These are phyloP conservation scores for Lichina pygmaea DNA, from an alignment of 495 filamentous ascomycete genomes.

Conservation along the genomic window DNA sequence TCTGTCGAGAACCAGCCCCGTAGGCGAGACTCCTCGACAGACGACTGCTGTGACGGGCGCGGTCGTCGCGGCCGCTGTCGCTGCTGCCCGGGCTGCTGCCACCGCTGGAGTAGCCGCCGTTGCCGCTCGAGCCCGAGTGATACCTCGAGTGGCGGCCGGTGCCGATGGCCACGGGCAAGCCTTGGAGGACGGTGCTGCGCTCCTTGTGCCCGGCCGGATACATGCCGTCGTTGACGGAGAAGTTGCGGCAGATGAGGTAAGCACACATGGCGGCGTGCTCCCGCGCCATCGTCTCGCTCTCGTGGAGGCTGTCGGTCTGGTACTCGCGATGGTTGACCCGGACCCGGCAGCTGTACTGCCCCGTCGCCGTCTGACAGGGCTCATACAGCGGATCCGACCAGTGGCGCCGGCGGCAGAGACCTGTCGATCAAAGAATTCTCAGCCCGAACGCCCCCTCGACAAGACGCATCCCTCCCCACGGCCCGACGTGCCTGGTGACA, in stretches of 20 bases:
- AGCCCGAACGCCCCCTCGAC: background rate
- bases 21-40: background rate
- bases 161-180: slow-evolving; percentile 50
- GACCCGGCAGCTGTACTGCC: slow-evolving; percentile 60
- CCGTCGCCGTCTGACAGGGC: slow-evolving; percentile 38
- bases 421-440: slow-evolving; percentile 17
- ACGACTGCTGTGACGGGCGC: background rate
- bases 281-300: slow-evolving; percentile 54
- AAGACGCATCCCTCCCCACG: background rate
- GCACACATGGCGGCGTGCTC: slow-evolving; percentile 92
- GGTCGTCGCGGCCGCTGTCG: slow-evolving; percentile 10
- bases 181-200: slow-evolving; percentile 57
- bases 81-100: slow-evolving; percentile 28
- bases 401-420: slow-evolving; percentile 82
- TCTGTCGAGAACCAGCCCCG: background rate
- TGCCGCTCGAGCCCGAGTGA: slow-evolving; percentile 20
- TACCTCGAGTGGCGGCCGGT: slow-evolving; percentile 20
- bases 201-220: slow-evolving; percentile 31
- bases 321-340: slow-evolving; percentile 94
- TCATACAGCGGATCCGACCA: slow-evolving; percentile 89
- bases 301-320: slow-evolving; percentile 66
- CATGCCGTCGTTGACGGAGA: slow-evolving; percentile 95
- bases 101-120: slow-evolving; percentile 18
- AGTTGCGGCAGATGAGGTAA: slow-evolving; percentile 95
- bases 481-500: too few relatives aligned